Evolutionary conservation across 495 filamentous ascomycete genomes (phyloP).

Genomic region (Schizothecium vesticola): DNA sequence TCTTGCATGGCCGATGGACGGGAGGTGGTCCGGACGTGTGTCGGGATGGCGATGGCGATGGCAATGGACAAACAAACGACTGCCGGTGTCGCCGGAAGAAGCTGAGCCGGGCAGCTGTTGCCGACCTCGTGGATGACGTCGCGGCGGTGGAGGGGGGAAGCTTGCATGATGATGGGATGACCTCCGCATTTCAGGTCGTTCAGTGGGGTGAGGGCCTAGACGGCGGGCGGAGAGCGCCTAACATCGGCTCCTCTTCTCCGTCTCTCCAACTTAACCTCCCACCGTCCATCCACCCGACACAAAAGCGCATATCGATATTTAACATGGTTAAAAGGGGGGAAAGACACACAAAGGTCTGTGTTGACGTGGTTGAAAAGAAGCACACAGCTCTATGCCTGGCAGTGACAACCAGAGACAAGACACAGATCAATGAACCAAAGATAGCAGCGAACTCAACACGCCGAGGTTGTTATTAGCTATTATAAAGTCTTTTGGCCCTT

Average conservation of each 20-base stretch:
- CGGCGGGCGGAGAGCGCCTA: neutral
- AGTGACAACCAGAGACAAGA: neutral
- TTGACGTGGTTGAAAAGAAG: too few relatives aligned
- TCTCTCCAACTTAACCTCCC: neutral
- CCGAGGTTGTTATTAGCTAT: conserved; percentile 35
- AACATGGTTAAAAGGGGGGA: neutral
- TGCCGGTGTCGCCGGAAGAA: neutral
- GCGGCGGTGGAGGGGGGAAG: neutral
- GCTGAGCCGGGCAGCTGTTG: neutral
- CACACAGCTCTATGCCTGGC: too few relatives aligned
- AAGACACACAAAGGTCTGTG: neutral
- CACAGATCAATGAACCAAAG: too few relatives aligned
- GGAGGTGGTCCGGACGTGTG: neutral
- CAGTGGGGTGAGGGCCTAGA: neutral
- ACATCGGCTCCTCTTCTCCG: neutral
- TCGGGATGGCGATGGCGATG: neutral
- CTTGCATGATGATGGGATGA: neutral
- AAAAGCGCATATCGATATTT: neutral
- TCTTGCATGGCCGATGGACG: neutral
- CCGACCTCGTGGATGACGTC: neutral
- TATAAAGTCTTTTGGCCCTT: conserved; percentile 17
- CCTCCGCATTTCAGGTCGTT: neutral
- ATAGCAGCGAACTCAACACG: conserved; percentile 27
- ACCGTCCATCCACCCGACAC: neutral
- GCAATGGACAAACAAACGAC: neutral